Evolutionary conservation across 352 stramenopile genomes (phyloP).

Genomic region (Phytophthora pseudosyringae): DNA sequence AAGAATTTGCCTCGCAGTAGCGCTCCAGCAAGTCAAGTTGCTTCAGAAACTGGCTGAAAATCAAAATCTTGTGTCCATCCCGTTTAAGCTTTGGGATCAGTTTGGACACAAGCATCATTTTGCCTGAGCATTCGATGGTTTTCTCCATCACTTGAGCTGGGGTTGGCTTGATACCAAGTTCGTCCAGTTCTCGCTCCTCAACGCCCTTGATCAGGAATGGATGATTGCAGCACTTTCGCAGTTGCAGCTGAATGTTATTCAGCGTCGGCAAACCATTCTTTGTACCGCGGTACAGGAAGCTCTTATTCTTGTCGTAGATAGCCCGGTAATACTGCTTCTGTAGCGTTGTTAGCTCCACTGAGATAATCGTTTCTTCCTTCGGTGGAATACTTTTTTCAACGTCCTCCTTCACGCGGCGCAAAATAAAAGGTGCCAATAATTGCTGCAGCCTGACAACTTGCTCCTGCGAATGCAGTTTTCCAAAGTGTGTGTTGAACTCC

Average conservation of each 20-base stretch:
- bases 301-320: conserved; percentile 99
- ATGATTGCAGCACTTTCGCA: conserved; percentile 99
- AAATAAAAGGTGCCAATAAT: conserved; percentile 94
- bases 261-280: conserved; percentile 91
- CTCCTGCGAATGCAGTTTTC: conserved; percentile 91
- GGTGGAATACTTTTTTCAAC: conserved; percentile 96
- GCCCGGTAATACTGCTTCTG: conserved; percentile 99
- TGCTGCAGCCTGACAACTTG: conserved; percentile 96
- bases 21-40: conserved; percentile 95
- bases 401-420: conserved; percentile 98
- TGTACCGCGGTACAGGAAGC: conserved; percentile 93
- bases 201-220: conserved; percentile 98
- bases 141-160: conserved; percentile 77
- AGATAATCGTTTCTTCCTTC: conserved; percentile 97
- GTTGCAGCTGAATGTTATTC: conserved; percentile 99
- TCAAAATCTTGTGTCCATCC: conserved; percentile 94
- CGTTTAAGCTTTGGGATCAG: conserved; percentile 91
- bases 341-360: conserved; percentile 97
- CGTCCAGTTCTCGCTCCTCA: conserved; percentile 82
- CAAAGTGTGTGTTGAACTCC: conserved; percentile 93
- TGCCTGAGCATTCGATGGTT: conserved; percentile 84
- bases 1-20: conserved; percentile 92
- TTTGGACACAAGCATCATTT: conserved; percentile 92
- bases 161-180: conserved; percentile 64
- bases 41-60: conserved; percentile 96